phyloP scores from a whole-genome alignment of 345 rosid genomes.

The Hevea brasiliensis region DNA sequence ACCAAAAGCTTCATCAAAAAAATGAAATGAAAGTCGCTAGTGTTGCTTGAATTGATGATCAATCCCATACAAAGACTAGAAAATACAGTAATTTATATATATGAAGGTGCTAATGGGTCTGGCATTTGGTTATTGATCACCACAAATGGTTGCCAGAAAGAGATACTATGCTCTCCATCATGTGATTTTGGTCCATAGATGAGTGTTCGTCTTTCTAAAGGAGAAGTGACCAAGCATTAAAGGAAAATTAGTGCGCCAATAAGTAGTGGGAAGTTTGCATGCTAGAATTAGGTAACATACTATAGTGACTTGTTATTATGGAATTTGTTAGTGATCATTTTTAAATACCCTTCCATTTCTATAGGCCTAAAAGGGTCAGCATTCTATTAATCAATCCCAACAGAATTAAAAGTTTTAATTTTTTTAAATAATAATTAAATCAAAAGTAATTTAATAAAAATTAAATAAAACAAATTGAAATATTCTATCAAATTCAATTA shows the following conservation, averaged over 20 bases:
- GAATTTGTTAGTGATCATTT: neutral
- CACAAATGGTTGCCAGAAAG: neutral
- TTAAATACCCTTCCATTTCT: neutral
- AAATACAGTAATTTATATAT: neutral
- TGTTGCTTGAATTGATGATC: neutral
- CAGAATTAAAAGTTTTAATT: too few relatives aligned
- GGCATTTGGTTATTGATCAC: neutral
- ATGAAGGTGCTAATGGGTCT: neutral
- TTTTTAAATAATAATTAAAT: too few relatives aligned
- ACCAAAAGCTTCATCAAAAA: neutral
- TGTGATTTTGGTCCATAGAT: neutral
- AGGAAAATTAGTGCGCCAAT: conserved; percentile 27
- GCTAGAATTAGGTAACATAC: neutral
- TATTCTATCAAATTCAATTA: too few relatives aligned
- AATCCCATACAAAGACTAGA: neutral
- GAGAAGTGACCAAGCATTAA: conserved; percentile 1
- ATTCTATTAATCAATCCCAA: too few relatives aligned
- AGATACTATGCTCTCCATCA: neutral
- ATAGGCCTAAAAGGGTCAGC: too few relatives aligned
- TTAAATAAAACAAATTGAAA: too few relatives aligned
- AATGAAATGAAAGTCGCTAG: neutral
- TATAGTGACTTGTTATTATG: neutral
- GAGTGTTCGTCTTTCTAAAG: neutral
- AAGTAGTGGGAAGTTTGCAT: conserved; percentile 5
- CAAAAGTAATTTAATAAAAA: too few relatives aligned